Conservation (phyloP, 2,329 filamentous ascomycete species). For the Verticillium nonalfalfae region DNA sequence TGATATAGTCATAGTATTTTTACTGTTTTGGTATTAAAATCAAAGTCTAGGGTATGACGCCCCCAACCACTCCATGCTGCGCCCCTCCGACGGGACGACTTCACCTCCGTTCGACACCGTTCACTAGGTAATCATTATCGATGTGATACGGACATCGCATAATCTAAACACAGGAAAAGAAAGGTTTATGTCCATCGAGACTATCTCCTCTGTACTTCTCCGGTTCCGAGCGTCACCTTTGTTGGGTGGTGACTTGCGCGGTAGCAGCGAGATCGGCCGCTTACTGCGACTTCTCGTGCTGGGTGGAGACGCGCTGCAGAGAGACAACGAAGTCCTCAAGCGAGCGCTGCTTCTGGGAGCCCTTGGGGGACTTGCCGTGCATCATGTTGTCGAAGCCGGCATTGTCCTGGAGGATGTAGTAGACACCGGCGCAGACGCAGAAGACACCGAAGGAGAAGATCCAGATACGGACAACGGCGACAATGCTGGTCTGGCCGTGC, state of each 20-base stretch:
- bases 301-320: slow-evolving; percentile 82
- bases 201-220: not conserved
- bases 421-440: slow-evolving; percentile 68
- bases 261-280: slow-evolving; percentile 17
- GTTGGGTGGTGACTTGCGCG: not conserved
- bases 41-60: slow-evolving; percentile 14
- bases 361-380: slow-evolving; percentile 82
- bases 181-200: slow-evolving; percentile 2
- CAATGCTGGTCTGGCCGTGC: slow-evolving; percentile 60
- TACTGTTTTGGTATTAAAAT: slow-evolving; percentile 17
- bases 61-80: slow-evolving; percentile 2
- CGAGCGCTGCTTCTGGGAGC: slow-evolving; percentile 74
- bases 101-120: not conserved
- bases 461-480: slow-evolving; percentile 84
- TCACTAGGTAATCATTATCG: slow-evolving; percentile 10
- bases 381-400: slow-evolving; percentile 84
- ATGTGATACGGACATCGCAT: slow-evolving; percentile 20
- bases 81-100: not conserved
- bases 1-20: slow-evolving; percentile 10
- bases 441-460: slow-evolving; percentile 88
- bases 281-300: slow-evolving; percentile 84
- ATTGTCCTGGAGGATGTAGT: slow-evolving; percentile 76
- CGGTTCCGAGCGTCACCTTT: not conserved
- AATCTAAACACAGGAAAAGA: slow-evolving; percentile 26
- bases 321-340: slow-evolving; percentile 90